Evolutionary conservation across 176 grass and related monocot species (phyloP).

Genomic region (Bothriochloa decipiens): DNA sequence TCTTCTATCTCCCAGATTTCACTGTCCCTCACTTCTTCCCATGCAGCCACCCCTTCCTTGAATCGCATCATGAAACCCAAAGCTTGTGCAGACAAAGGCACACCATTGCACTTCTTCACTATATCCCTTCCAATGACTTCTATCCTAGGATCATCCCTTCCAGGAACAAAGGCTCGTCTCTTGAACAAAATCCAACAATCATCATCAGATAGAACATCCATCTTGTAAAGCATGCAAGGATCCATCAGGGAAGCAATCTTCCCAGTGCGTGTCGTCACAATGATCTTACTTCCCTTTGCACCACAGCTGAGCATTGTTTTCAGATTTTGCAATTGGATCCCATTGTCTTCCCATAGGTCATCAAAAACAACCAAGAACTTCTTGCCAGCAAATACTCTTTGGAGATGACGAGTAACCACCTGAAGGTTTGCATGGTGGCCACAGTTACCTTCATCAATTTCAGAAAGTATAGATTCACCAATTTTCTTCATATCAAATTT

Average conservation of each 20-base stretch:
- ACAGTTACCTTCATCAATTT: background rate
- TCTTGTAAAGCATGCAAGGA: background rate
- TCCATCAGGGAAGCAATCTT: background rate
- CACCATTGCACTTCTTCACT: constrained; percentile 4
- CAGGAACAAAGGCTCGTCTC: background rate
- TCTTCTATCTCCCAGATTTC: constrained; percentile 6
- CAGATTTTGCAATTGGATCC: background rate
- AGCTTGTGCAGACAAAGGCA: constrained; percentile 7
- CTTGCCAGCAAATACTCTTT: background rate
- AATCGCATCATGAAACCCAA: constrained; percentile 5
- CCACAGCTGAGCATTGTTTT: background rate
- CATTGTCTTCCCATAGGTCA: background rate
- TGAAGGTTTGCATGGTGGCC: background rate
- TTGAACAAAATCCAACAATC: constrained; percentile 9
- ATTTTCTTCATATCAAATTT: constrained; percentile 14
- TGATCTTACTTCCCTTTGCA: background rate
- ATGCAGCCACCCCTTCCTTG: constrained; percentile 4
- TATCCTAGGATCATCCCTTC: constrained; percentile 9
- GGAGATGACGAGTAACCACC: constrained; percentile 4
- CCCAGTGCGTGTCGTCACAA: background rate
- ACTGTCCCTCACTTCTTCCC: constrained; percentile 10
- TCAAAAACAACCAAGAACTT: constrained; percentile 13
- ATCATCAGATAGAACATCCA: background rate
- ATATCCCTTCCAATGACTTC: constrained; percentile 5
- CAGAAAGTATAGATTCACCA: background rate